Evolutionary conservation across 192 early-diverging fungal genomes (phyloP).

Genomic region (Rhizoclosmatium globosum): DNA sequence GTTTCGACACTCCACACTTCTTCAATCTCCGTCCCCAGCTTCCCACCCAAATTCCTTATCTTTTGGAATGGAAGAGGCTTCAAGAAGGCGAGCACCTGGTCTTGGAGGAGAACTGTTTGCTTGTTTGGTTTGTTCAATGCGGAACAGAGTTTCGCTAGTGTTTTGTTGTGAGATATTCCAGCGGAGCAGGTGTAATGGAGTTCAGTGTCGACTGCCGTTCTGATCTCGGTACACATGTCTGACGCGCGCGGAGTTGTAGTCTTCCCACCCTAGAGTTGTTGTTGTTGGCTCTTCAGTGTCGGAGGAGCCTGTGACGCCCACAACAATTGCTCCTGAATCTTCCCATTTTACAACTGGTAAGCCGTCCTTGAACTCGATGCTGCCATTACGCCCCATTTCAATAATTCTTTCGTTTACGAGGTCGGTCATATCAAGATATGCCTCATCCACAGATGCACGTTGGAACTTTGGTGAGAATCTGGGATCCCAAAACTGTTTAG

Average conservation of each 20-base stretch:
- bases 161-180: conserved; percentile 87
- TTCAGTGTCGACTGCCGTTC: conserved; percentile 67
- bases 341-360: conserved; percentile 40
- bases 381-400: not conserved
- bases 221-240: conserved; percentile 69
- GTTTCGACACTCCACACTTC: conserved; percentile 37
- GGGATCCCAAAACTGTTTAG: not conserved
- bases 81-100: conserved; percentile 69
- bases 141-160: conserved; percentile 85
- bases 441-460: conserved; percentile 74
- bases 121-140: conserved; percentile 86
- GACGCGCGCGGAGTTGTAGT: conserved; percentile 83
- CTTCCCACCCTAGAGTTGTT: conserved; percentile 66
- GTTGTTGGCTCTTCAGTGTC: not conserved
- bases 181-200: conserved; percentile 76
- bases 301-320: not conserved
- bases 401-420: conserved; percentile 59
- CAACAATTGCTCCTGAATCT: conserved; percentile 47
- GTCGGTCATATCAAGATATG: conserved; percentile 85
- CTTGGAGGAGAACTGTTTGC: conserved; percentile 75
- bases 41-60: conserved; percentile 88
- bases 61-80: conserved; percentile 70
- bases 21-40: conserved; percentile 76
- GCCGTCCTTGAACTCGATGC: not conserved
- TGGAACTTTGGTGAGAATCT: conserved; percentile 13